Conservation (phyloP, 2,329 filamentous ascomycete species). For the Hawksworthiomyces lignivorus region DNA sequence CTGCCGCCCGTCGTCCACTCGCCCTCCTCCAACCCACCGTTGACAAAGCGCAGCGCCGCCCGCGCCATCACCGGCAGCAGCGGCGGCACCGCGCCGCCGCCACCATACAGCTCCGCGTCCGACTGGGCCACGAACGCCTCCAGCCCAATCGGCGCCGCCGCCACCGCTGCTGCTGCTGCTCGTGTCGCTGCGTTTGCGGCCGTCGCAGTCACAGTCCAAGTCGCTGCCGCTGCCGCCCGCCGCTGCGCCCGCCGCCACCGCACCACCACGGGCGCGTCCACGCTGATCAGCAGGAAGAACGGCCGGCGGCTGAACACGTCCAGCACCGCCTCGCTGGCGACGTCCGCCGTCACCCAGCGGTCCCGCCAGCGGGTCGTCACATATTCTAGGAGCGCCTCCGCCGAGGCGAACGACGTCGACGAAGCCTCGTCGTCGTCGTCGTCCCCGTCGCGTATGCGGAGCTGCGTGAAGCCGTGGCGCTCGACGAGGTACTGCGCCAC, state of each 20-base stretch:
- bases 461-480: conserved; percentile 70
- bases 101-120: conserved; percentile 70
- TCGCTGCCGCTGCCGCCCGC: conserved; percentile 12
- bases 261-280: conserved; percentile 80
- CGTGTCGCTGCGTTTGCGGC: no score
- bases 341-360: conserved; percentile 79
- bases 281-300: conserved; percentile 86
- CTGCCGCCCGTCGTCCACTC: conserved; percentile 36
- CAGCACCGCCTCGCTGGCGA: conserved; percentile 64
- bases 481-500: conserved; percentile 82
- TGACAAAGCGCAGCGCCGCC: conserved; percentile 78
- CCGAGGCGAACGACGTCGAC: conserved; percentile 43
- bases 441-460: conserved; percentile 45
- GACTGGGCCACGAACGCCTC: conserved; percentile 50
- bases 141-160: conserved; percentile 24
- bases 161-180: conserved; percentile 16
- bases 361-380: conserved; percentile 79
- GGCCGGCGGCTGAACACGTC: conserved; percentile 72
- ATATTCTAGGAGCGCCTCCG: conserved; percentile 64
- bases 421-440: not conserved
- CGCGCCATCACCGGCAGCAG: conserved; percentile 71
- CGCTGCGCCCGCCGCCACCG: conserved; percentile 71
- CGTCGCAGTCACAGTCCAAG: no score
- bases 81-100: conserved; percentile 37
- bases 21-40: conserved; percentile 37